phyloP scores from a whole-genome alignment of 768 basidiomycete species.

The Mycena indigotica region DNA sequence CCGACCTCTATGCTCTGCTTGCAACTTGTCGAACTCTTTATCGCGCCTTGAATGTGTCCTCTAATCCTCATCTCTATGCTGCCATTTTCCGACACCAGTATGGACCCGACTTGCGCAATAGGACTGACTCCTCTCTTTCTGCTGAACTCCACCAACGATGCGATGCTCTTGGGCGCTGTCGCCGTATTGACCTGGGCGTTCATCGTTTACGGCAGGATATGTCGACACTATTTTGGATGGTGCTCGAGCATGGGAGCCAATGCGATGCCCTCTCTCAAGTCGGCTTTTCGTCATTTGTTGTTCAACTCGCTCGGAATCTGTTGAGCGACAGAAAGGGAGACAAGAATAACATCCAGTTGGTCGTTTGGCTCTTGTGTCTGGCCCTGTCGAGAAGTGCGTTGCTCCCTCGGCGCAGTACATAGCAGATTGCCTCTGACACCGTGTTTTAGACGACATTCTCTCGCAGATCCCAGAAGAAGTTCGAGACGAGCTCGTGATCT shows the following conservation, averaged over 20 bases:
- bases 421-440: too few species aligned
- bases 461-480: constrained; percentile 38
- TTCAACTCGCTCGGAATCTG: constrained; percentile 28
- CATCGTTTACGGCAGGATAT: constrained; percentile 45
- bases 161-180: constrained; percentile 50
- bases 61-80: constrained; percentile 59
- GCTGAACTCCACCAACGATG: constrained; percentile 51
- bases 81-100: constrained; percentile 54
- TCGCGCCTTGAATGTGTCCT: constrained; percentile 40
- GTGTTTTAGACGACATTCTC: constrained; percentile 39
- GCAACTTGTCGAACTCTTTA: constrained; percentile 49
- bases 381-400: constrained; percentile 42
- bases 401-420: constrained; percentile 16
- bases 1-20: constrained; percentile 45
- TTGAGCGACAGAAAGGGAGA: neutral
- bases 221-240: constrained; percentile 61
- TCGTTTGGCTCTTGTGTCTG: constrained; percentile 45
- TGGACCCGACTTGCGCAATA: constrained; percentile 34
- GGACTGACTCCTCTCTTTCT: constrained; percentile 47
- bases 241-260: constrained; percentile 57
- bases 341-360: constrained; percentile 28
- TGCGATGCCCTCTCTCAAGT: constrained; percentile 45
- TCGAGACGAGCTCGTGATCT: constrained; percentile 43
- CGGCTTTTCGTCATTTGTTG: constrained; percentile 42
- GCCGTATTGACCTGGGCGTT: constrained; percentile 35